Conservation (phyloP, 169 alveolate species). For the Babesia gibsoni region DNA sequence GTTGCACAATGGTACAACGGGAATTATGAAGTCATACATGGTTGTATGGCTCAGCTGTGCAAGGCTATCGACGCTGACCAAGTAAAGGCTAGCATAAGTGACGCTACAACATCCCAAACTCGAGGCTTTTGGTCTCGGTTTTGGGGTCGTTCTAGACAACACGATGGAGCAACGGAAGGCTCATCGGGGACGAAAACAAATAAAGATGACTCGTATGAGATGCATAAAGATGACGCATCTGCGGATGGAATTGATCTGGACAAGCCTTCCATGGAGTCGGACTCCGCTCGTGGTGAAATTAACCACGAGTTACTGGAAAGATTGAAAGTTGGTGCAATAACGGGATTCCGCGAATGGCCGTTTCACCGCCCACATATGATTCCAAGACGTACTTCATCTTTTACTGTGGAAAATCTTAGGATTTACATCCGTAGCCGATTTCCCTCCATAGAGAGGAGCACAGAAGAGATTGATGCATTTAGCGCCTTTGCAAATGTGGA, state of each 20-base stretch:
- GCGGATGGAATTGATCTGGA: conserved; percentile 2
- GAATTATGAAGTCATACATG: conserved; percentile 53
- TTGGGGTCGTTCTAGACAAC: background rate
- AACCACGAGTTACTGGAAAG: conserved; percentile 16
- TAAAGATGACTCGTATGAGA: background rate
- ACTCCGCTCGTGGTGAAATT: conserved; percentile 6
- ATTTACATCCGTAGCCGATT: conserved; percentile 30
- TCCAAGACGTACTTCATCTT: conserved; percentile 14
- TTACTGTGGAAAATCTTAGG: conserved; percentile 10
- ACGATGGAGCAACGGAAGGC: background rate
- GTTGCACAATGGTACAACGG: conserved; percentile 59
- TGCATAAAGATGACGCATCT: background rate
- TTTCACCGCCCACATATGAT: conserved; percentile 47
- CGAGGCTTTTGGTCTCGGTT: conserved; percentile 18
- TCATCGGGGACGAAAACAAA: background rate
- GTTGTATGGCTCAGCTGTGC: conserved; percentile 28
- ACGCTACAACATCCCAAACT: background rate
- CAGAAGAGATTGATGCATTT: conserved; percentile 46
- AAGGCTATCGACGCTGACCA: background rate
- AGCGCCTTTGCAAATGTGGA: conserved; percentile 46
- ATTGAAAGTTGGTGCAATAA: conserved; percentile 1
- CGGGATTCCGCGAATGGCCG: conserved; percentile 23
- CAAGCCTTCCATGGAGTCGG: conserved; percentile 4
- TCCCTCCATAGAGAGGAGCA: conserved; percentile 6
- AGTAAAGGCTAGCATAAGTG: background rate